Evolutionary conservation across 2,329 filamentous ascomycete genomes (phyloP).

Genomic region (Phaeomoniella chlamydospora): DNA sequence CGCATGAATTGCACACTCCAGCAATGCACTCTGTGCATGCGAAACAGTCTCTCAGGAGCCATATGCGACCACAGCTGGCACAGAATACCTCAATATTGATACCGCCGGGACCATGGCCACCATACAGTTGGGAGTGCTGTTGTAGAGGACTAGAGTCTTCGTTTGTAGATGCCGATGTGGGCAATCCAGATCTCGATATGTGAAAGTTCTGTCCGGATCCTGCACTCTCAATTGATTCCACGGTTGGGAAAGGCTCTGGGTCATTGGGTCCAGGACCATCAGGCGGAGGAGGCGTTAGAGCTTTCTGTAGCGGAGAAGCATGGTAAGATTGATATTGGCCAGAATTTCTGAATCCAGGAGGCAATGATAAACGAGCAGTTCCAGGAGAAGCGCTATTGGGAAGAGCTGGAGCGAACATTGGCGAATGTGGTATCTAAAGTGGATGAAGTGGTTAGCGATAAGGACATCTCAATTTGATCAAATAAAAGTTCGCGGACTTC

Average conservation of each 20-base stretch:
- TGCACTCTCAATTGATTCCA: conserved; percentile 56
- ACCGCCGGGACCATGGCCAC: conserved; percentile 8
- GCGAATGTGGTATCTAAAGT: conserved; percentile 14
- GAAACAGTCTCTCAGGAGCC: conserved; percentile 67
- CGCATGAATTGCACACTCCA: conserved; percentile 77
- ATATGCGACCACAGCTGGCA: conserved; percentile 68
- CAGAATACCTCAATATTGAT: conserved; percentile 74
- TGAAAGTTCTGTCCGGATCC: conserved; percentile 53
- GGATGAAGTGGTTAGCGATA: not conserved
- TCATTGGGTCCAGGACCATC: conserved; percentile 41
- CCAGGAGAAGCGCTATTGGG: conserved; percentile 2
- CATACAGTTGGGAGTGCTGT: conserved; percentile 16
- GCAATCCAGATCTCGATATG: conserved; percentile 50
- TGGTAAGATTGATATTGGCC: conserved; percentile 44
- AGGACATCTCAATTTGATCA: not conserved
- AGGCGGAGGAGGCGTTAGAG: conserved; percentile 69
- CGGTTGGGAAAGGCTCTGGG: conserved; percentile 73
- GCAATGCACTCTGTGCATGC: conserved; percentile 95
- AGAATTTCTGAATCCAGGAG: conserved; percentile 38
- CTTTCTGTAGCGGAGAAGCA: conserved; percentile 80
- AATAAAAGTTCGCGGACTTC: too few relatives aligned
- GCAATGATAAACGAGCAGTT: conserved; percentile 42
- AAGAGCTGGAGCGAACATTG: conserved; percentile 12
- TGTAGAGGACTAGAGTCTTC: conserved; percentile 45
- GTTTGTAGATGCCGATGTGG: conserved; percentile 44